phyloP scores from a whole-genome alignment of 2,329 filamentous ascomycete genomes.

The Trichoderma koningiopsis region DNA sequence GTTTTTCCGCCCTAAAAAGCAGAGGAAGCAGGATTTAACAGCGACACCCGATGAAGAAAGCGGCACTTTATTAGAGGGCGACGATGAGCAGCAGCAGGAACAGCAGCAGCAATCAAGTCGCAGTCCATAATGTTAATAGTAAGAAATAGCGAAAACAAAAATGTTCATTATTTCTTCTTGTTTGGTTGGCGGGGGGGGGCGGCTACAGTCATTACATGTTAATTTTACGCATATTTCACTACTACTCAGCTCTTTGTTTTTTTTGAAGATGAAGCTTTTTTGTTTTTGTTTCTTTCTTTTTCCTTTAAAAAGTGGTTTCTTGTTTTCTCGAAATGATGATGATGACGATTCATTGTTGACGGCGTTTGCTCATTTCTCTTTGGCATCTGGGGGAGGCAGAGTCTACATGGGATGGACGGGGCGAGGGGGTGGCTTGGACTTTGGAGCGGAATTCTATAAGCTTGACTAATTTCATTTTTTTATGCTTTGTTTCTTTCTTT shows the following conservation, averaged over 20 bases:
- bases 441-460: neutral
- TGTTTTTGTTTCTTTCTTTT: neutral
- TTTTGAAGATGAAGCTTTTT: neutral
- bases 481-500: neutral
- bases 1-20: slow-evolving; percentile 43
- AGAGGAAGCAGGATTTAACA: slow-evolving; percentile 34
- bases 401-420: neutral
- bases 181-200: neutral
- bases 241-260: slow-evolving; percentile 8
- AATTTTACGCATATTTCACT: slow-evolving; percentile 6
- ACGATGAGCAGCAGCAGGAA: neutral
- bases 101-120: slow-evolving; percentile 15
- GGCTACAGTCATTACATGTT: slow-evolving; percentile 18
- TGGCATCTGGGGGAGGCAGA: neutral
- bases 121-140: slow-evolving; percentile 17
- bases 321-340: neutral
- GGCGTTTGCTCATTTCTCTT: slow-evolving; percentile 2
- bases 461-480: neutral
- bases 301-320: neutral
- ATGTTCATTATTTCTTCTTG: neutral
- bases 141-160: neutral
- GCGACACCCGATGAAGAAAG: slow-evolving; percentile 27
- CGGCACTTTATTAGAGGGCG: slow-evolving; percentile 31
- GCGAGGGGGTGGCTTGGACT: neutral
- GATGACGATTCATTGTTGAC: slow-evolving; percentile 2